A percentile compares a stretch with the other conserved stretches of the same genome.
These are phyloP conservation scores for Agrostemma githago DNA, from an alignment of 148 eudicot species.

Conservation along the genomic window DNA sequence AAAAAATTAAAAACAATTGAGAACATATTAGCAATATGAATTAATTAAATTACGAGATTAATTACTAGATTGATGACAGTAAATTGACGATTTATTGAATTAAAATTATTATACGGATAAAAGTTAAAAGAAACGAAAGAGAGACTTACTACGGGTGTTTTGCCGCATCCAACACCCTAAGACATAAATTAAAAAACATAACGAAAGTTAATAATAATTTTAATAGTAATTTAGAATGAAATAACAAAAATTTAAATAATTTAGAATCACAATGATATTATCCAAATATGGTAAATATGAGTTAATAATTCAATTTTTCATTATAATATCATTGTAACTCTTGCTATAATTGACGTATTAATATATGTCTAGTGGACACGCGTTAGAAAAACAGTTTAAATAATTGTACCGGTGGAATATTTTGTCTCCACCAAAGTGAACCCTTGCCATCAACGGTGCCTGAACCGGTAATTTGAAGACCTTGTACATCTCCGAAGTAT, in stretches of 20 bases:
- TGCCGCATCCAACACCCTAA: neutral
- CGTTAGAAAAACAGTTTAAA: no score
- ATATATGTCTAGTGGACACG: neutral
- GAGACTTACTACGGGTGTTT: neutral
- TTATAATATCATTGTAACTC: no score
- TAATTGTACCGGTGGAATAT: neutral
- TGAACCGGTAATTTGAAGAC: neutral
- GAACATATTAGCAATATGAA: no score
- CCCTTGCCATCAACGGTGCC: neutral
- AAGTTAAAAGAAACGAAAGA: neutral
- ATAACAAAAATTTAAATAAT: neutral
- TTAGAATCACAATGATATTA: no score
- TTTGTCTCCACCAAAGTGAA: slow-evolving; percentile 8
- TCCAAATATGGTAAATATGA: no score
- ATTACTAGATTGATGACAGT: no score
- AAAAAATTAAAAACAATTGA: no score
- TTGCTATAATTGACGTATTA: neutral
- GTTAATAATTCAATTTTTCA: no score
- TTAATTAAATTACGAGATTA: no score
- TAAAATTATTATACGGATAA: no score
- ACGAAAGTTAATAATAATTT: neutral
- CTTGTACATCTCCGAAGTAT: slow-evolving; percentile 1
- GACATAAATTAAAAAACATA: neutral
- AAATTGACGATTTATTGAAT: no score
- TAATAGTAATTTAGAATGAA: neutral